Evolutionary conservation across 495 filamentous ascomycete genomes (phyloP), one percentile per base, ranked within the genome.

Genomic region (Podospora anserina): DNA sequence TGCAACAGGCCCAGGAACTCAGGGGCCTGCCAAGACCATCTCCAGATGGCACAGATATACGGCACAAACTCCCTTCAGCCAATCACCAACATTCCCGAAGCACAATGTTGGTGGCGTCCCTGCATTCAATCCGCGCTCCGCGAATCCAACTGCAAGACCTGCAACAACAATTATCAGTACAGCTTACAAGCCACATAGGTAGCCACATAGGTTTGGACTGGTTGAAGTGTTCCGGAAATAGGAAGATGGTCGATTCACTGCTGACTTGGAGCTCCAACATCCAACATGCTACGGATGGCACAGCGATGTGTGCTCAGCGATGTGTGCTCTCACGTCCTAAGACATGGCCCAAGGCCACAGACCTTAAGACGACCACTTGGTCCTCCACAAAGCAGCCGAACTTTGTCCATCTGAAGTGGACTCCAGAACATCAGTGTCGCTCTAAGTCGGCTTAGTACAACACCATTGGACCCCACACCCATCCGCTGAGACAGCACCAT

Each of bases 341-440:
- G 30, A 32, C 30, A 57, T 23, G 55, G 55, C 18, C 11, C 55
- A 58, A 19, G 55, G 19, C n/a, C 55, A 7, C 23, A 2, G 19
- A 58, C 55, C 55, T 20, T 58, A 58, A 58, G 55, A 58, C 23
- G 55, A n/a, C 55, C 55, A 7, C n/a, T 23, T 7, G 55, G n/a
- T n/a, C 55, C n/a, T 58, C 55, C 55, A 26, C 55, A 58, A 26
- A 58, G 55, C 4, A 20, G 20, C 55, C n/a, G 55, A 58, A 58
- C 23, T n/a, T 26, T 4, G n/a, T 19, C 11, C n/a, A 58, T 58
- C 1, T 11, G 55, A 58, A 58, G 23, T 26, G 39, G 2, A 49
- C 9, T 49, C 13, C 7, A 49, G 39, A 11, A 13, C 39, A 49
- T 18, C 39, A 49, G 7, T 49, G 39, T 49, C 15, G 30, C 39